phyloP scores from a whole-genome alignment of 2,329 filamentous ascomycete genomes.

The Arthroderma sp. region DNA sequence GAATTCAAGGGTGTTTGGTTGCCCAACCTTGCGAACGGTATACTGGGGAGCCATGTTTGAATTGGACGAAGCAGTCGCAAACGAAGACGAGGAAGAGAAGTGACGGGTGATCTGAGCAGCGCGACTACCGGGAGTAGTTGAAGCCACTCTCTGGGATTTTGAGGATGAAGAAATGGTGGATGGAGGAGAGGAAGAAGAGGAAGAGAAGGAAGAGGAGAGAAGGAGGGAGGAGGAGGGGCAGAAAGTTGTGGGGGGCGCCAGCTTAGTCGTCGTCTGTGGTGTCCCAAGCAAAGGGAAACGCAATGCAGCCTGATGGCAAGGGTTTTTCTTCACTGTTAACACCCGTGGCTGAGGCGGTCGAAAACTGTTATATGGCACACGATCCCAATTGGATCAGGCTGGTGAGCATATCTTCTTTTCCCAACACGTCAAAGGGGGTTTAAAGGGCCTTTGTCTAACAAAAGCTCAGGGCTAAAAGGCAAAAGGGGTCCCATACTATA shows the following conservation, averaged over 20 bases:
- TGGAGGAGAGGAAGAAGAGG: slow-evolving; percentile 15
- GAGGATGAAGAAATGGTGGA: slow-evolving; percentile 9
- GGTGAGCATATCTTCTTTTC: no score
- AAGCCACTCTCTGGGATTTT: slow-evolving; percentile 5
- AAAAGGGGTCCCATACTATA: no score
- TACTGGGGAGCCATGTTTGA: slow-evolving; percentile 41
- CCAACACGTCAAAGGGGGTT: no score
- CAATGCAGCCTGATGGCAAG: no score
- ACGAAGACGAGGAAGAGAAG: slow-evolving; percentile 28
- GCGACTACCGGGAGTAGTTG: slow-evolving; percentile 18
- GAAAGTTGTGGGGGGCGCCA: slow-evolving; percentile 30
- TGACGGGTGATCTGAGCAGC: slow-evolving; percentile 36
- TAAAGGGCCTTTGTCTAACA: no score
- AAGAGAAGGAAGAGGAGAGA: slow-evolving; percentile 15
- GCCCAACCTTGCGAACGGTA: slow-evolving; percentile 72
- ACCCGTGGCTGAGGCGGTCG: no score
- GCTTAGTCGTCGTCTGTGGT: slow-evolving; percentile 14
- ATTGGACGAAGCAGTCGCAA: slow-evolving; percentile 13
- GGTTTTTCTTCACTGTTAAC: no score
- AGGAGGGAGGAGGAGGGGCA: slow-evolving; percentile 12
- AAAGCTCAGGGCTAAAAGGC: no score
- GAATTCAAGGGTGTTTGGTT: slow-evolving; percentile 89
- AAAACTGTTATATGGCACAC: no score
- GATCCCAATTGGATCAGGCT: no score
- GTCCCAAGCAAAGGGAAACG: neutral